These are phyloP conservation scores for Quercus bicolor DNA, from an alignment of 306 rosid genomes.

Conservation along the genomic window DNA sequence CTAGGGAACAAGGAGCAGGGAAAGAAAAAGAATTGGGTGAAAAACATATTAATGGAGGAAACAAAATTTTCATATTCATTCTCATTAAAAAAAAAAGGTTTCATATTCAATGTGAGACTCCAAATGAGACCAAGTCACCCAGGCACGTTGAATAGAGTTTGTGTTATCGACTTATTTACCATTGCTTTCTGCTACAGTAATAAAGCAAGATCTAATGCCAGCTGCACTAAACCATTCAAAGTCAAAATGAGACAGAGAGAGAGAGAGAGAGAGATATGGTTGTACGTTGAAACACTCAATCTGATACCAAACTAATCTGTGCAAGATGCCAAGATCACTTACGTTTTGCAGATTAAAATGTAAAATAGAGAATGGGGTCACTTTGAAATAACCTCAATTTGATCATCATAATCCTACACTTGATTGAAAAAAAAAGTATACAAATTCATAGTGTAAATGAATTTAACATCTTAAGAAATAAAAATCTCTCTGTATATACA, in stretches of 20 bases:
- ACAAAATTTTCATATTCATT: neutral
- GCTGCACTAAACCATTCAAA: neutral
- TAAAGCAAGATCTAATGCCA: neutral
- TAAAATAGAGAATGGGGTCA: neutral
- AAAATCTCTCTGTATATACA: constrained; percentile 7
- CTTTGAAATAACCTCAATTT: neutral
- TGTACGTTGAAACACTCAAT: neutral
- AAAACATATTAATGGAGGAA: neutral
- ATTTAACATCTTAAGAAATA: constrained; percentile 16
- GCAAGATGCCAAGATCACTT: neutral
- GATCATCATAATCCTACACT: neutral
- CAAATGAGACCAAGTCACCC: constrained; percentile 12
- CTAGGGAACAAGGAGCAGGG: neutral
- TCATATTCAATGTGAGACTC: no score
- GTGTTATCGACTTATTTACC: neutral
- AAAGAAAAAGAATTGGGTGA: neutral
- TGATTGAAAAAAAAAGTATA: neutral
- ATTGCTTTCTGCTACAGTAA: neutral
- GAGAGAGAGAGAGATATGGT: neutral
- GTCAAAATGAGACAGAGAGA: constrained; percentile 5
- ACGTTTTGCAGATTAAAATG: neutral
- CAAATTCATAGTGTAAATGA: constrained; percentile 5
- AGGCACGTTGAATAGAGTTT: neutral
- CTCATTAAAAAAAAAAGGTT: no score
- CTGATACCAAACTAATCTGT: neutral